Base-by-base conservation (phyloP, 345 rosid species). In the Sapria himalayana region DNA sequence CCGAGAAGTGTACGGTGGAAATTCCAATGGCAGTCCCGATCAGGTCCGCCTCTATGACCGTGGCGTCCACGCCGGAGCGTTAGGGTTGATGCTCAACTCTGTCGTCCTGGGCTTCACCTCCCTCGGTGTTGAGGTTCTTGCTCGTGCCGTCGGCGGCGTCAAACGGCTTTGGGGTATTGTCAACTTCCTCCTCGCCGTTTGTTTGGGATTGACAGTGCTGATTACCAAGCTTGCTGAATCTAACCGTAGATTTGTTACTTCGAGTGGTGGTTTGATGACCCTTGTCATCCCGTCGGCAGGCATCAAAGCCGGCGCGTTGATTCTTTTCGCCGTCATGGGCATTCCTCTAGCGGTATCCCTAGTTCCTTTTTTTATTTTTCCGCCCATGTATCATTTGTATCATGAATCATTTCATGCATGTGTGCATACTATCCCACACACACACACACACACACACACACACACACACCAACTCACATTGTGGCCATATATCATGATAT, bases 1-100 rank as follows among this genome's bases (percentile, higher is more conserved):
- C 14, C 57, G 79, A 17, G 86, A 85, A 46, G 84, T 85, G 37
- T 85, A 69, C 71, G 96, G 96, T 1, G 96, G 96, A 1, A 37
- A 52, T 47, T 54, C 81, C 0, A 46, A 43, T 6, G 77, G 76
- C 2, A 17, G 17, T 0, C 44, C 43, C 2, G 46, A 15, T 3
- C 39, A 49, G 36, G 27, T 48, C 49, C 53, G 31, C 25, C 14
- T 73, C 34, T 85, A 81, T 47, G 67, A 69, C 31, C 56, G 32
- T 3, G 96, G 96, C 1, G 93, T 85, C 4, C 64, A 74, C 15
- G 71, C 79, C 1, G 96, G 96, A 7, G 67, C 96, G 9, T 47
- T 81, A 51, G 96, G 96, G 2, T 64, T 85, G 46, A 55, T 85
- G 84, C 54, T 78, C 1, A 71, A 85, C 58, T 72, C 96, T 1